Conservation (phyloP, 768 basidiomycete genomes). For the Lactifluus subvellereus region DNA sequence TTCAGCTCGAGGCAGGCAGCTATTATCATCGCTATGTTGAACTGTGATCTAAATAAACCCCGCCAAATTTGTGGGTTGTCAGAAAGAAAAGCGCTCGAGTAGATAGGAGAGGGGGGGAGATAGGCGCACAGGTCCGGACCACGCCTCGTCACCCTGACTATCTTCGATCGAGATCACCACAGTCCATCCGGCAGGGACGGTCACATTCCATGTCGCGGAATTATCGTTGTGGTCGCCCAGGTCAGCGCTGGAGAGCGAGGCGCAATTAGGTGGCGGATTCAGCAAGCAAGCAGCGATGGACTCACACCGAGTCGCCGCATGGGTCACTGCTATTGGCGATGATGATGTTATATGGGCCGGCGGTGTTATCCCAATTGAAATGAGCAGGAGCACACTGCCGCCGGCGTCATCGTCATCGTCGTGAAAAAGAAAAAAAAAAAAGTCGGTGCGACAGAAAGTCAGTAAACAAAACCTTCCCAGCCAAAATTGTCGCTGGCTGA, state of each 20-base stretch:
- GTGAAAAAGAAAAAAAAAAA: constrained; percentile 2
- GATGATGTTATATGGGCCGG: constrained; percentile 53
- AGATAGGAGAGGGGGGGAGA: neutral
- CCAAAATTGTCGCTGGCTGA: constrained; percentile 26
- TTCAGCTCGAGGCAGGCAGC: constrained; percentile 32
- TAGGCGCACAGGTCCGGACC: constrained; percentile 32
- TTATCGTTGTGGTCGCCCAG: constrained; percentile 46
- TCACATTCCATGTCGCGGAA: constrained; percentile 40
- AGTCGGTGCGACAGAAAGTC: neutral
- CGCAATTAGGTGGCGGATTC: constrained; percentile 2
- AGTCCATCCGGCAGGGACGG: constrained; percentile 42
- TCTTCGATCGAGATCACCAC: constrained; percentile 53
- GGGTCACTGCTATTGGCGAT: constrained; percentile 46
- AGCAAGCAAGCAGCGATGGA: neutral
- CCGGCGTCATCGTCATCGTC: neutral
- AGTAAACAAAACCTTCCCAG: too few relatives aligned
- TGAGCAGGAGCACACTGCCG: constrained; percentile 46
- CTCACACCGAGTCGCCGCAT: constrained; percentile 60
- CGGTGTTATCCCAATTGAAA: constrained; percentile 47
- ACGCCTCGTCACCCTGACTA: constrained; percentile 50
- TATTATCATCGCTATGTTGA: constrained; percentile 32
- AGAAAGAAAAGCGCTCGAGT: too few relatives aligned
- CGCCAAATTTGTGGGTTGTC: too few relatives aligned
- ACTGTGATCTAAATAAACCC: constrained; percentile 34
- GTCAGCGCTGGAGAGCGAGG: constrained; percentile 41